Conservation (phyloP, 306 rosid species). For the Cucurbita ficifolia region DNA sequence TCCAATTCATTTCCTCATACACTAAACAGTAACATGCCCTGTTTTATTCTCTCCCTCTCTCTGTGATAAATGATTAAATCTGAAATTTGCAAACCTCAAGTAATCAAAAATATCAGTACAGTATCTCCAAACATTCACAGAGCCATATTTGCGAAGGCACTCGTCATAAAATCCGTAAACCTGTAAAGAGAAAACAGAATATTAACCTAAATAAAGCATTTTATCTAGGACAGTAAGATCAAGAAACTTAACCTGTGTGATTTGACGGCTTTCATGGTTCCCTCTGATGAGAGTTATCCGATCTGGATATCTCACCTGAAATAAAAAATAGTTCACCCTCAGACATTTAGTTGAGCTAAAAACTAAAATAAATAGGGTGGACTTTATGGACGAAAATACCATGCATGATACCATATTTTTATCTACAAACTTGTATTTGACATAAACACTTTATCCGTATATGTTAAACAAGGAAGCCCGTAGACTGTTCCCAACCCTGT, state of each 20-base stretch:
- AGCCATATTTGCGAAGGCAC: slow-evolving; percentile 97
- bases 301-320: slow-evolving; percentile 96
- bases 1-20: neutral
- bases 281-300: slow-evolving; percentile 98
- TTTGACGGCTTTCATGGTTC: slow-evolving; percentile 97
- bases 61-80: neutral
- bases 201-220: slow-evolving; percentile 19
- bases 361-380: neutral
- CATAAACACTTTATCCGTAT: neutral
- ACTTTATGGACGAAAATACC: neutral
- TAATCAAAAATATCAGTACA: slow-evolving; percentile 97
- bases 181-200: slow-evolving; percentile 32
- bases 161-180: slow-evolving; percentile 99
- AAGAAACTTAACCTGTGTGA: slow-evolving; percentile 71
- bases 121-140: slow-evolving; percentile 98
- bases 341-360: neutral
- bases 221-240: neutral
- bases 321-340: slow-evolving; percentile 16
- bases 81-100: slow-evolving; percentile 48
- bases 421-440: neutral
- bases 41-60: neutral
- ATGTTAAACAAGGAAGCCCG: neutral
- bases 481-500: neutral
- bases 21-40: neutral
- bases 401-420: neutral